phyloP scores from a whole-genome alignment of 2,329 filamentous ascomycete species.

The Pseudonectria buxi region DNA sequence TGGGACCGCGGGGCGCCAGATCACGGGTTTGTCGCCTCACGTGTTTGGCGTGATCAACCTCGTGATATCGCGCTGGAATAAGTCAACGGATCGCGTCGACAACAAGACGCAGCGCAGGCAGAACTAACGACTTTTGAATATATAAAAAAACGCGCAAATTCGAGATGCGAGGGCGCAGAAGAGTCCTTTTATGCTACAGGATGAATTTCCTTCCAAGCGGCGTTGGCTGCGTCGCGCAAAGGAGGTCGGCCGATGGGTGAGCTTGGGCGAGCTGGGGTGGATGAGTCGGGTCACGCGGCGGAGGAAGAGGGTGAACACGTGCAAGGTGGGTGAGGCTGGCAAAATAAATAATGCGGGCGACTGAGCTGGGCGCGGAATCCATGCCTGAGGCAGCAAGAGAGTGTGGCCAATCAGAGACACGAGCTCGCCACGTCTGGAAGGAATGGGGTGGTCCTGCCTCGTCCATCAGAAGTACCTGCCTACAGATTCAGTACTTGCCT shows the following conservation, averaged over 20 bases:
- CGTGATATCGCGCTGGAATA: constrained; percentile 40
- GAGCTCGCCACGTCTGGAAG: constrained; percentile 16
- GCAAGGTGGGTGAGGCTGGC: constrained; percentile 31
- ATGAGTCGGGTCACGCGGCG: constrained; percentile 33
- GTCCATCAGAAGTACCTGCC: no score
- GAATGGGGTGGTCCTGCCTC: constrained; percentile 5
- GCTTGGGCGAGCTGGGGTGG: constrained; percentile 10
- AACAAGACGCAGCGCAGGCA: constrained; percentile 2
- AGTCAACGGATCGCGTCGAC: constrained; percentile 20
- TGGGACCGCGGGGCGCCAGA: constrained; percentile 25
- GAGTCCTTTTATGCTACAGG: constrained; percentile 24
- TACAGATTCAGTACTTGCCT: constrained; percentile 15
- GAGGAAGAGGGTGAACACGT: constrained; percentile 33
- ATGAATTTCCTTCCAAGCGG: neutral
- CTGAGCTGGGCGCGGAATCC: constrained; percentile 1
- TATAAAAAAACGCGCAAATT: constrained; percentile 6
- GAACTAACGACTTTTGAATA: constrained; percentile 5
- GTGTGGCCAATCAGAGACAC: constrained; percentile 12
- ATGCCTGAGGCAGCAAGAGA: constrained; percentile 17
- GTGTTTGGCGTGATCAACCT: constrained; percentile 41
- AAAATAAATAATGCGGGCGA: constrained; percentile 26
- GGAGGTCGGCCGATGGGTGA: constrained; percentile 12
- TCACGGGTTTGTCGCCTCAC: constrained; percentile 40
- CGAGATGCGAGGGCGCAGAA: constrained; percentile 5
- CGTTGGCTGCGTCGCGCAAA: neutral